Base-by-base conservation (phyloP, 1,139 yeast species). In the Candida tropicalis region DNA sequence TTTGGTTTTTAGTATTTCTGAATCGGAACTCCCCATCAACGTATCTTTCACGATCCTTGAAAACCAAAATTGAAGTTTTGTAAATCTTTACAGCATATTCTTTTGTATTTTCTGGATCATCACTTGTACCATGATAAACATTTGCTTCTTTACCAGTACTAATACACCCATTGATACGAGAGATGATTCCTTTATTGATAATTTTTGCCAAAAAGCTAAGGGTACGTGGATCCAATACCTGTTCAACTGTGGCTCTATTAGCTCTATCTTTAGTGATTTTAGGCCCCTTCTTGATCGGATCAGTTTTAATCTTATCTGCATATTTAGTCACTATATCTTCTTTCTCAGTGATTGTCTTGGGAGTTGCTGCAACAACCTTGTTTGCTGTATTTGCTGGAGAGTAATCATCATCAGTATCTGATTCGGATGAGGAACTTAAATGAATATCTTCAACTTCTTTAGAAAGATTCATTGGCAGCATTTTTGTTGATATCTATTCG, bases 141-240 rank as follows among this genome's bases (percentile, higher is more conserved):
- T 95, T 95, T 20, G 99, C 99, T 63, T 95, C 99, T 63, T 95
- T 95, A 34, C 99, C 99, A 0, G 99, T 95, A 56, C 95, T 84
- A 40, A 95, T 77, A 61, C 99, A 93, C 6, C 99, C 99, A 57
- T 91, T 89, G 56, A 95, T 84, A 53, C 88, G 82, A 7, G 93
- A 81, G 25, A 95, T 80, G 11, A 87, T 76, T 3, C 97, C 96
- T 55, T 86, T 83, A 58, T 83, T 87, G 61, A 89, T 83, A 63
- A 95, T 75, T 49, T 88, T 89, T 43, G 84, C 82, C 48, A 95
- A 70, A 58, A 91, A 91, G 56, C 81, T 73, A 71, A 93, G 75
- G 0, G 99, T 95, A 51, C 98, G 76, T 1, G 98, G 98, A 63
- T 95, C 99, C 47, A 95, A 68, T 3, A 93, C 99, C 62, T 91